Evolutionary conservation across 768 basidiomycete species (phyloP), one percentile per base, ranked within the genome.

Genomic region (Clavulina sp.): DNA sequence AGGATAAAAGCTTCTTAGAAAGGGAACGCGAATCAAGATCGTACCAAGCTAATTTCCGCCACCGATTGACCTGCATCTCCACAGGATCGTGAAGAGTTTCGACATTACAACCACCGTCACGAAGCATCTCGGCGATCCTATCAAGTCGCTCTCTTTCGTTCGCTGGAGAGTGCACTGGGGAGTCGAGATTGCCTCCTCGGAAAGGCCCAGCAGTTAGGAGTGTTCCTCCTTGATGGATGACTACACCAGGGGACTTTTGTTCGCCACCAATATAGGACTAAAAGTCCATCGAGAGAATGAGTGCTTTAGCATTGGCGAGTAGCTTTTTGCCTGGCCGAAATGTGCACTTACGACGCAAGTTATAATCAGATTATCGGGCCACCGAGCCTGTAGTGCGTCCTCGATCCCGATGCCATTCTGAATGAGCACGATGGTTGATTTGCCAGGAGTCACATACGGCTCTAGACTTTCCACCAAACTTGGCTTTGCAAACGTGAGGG

Each of bases 21-120:
- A n/a, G n/a, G n/a, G n/a, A n/a, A n/a, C n/a, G n/a, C n/a, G n/a
- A n/a, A n/a, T n/a, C n/a, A n/a, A n/a, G n/a, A n/a, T n/a, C n/a
- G n/a, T n/a, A n/a, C n/a, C n/a, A n/a, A n/a, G 58, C 61, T 16
- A 63, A 58, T 54, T 63, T 63, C 54, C 62, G 62, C 62, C 62
- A 63, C 5, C 62, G 55, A 18, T 62, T 57, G 23, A 61, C 51
- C 53, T 63, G 62, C n/a, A n/a, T n/a, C n/a, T n/a, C n/a, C n/a
- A n/a, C n/a, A n/a, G n/a, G n/a, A n/a, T n/a, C n/a, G n/a, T n/a
- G n/a, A 19, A 63, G 36, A 52, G 62, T 59, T 2, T 60, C 61
- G 47, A 62, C 62, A 43, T 54, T 58, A 38, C 61, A 56, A 13
- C 62, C 62, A 23, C 62, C 62, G 23, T 49, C 50, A 49, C 57